Evolutionary conservation across 2,329 filamentous ascomycete species (phyloP), one percentile per base, ranked within the genome.

Genomic region (Xylaria sp.): DNA sequence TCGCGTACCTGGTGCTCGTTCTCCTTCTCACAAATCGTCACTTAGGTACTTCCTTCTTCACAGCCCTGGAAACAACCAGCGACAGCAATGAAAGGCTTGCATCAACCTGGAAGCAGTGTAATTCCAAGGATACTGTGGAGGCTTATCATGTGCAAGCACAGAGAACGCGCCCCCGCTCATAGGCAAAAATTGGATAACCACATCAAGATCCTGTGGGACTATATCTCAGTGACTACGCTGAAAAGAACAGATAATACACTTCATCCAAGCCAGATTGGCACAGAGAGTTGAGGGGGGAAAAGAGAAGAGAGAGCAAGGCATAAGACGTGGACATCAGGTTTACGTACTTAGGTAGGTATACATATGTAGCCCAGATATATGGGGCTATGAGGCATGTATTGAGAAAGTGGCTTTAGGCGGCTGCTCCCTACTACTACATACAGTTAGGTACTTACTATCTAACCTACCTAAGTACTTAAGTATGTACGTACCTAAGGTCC

Each of bases 111-210:
- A 87, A 84, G 83, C 86, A 92, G 90, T 92, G 90, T 89, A 86
- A 90, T 88, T 88, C 89, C 85, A 84, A 86, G 87, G 89, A 91
- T 89, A 92, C 90, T 81, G 87, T 92, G 88, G 81, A 76, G 78
- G 77, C 74, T 12, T 77, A 79, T 79, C 86, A 86, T 91, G 85
- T 82, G 89, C 90, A 91, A 92, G 90, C 89, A 85, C 88, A 91
- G 90, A 86, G 89, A 86, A 73, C 72, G n/a, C 77, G 73, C 77
- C 79, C 80, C 72, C 80, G 72, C n/a, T 21, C 68, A 16, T 74
- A 68, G 81, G 75, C 85, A 92, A 92, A 90, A 92, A 94, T 92
- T 86, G 85, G 90, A 88, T 92, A 93, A 94, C 92, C 90, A 88
- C 84, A 18, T 13, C 84, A 86, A 86, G 84, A 84, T 85, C 87